A percentile compares a stretch with the other conserved stretches of the same genome.
Evolutionary conservation across 345 rosid species (phyloP).

Genomic region (Brassica incana): DNA sequence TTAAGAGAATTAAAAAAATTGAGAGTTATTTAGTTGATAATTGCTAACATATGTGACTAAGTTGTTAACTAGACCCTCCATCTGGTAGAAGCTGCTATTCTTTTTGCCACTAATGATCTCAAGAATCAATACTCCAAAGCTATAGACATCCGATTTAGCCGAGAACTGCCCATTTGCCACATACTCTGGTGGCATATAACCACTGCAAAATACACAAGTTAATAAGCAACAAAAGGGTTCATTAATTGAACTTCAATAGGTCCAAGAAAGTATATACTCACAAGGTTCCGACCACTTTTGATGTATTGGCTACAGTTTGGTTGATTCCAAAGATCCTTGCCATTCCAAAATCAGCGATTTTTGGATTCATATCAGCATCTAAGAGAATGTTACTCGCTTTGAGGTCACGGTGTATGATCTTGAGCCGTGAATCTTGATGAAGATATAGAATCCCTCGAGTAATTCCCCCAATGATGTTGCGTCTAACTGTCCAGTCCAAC

Average conservation of each 20-base stretch:
- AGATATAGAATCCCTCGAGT: conserved; percentile 37
- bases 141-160: conserved; percentile 35
- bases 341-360: conserved; percentile 24
- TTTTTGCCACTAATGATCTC: conserved; percentile 33
- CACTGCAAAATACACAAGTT: conserved; percentile 9
- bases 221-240: not conserved
- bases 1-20: not conserved
- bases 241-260: not conserved
- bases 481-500: conserved; percentile 28
- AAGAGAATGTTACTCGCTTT: conserved; percentile 39
- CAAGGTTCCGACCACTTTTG: not conserved
- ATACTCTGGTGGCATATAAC: conserved; percentile 33
- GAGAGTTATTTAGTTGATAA: not conserved
- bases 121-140: conserved; percentile 36
- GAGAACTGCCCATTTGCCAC: conserved; percentile 13
- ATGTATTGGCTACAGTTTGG: not conserved
- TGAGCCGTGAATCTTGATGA: conserved; percentile 42
- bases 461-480: conserved; percentile 30
- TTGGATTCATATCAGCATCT: conserved; percentile 24
- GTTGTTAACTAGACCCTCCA: not conserved
- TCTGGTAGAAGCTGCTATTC: conserved; percentile 29
- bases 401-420: conserved; percentile 40
- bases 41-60: not conserved
- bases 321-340: conserved; percentile 11
- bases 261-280: not conserved